These are phyloP conservation scores for Tolypocladium cylindrosporum DNA, from an alignment of 2,329 filamentous ascomycete species.

Conservation along the genomic window DNA sequence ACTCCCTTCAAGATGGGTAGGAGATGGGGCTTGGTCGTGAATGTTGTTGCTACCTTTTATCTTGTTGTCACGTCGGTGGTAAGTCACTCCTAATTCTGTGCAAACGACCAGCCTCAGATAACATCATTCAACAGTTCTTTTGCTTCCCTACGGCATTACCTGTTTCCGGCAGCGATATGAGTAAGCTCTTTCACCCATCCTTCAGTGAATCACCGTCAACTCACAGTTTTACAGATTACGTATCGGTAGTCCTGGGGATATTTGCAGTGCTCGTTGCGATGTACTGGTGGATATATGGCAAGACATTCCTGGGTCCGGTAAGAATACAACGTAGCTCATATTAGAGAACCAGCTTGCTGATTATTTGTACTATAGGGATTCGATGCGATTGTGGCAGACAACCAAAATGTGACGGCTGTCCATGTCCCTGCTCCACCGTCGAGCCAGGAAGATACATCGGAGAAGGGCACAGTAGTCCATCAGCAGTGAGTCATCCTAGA, in stretches of 20 bases:
- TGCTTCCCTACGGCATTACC: slow-evolving; percentile 16
- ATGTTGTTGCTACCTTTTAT: slow-evolving; percentile 22
- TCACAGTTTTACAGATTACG: background rate
- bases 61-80: slow-evolving; percentile 28
- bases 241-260: background rate
- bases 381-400: background rate
- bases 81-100: slow-evolving; percentile 2
- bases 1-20: slow-evolving; percentile 19
- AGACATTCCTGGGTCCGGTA: background rate
- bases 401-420: background rate
- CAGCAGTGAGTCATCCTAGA: background rate
- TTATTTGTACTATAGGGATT: background rate
- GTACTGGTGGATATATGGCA: background rate
- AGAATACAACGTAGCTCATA: background rate
- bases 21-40: slow-evolving; percentile 16
- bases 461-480: background rate
- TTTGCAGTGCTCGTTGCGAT: background rate
- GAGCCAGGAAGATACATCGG: background rate
- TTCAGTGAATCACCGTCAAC: background rate
- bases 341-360: background rate
- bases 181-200: slow-evolving; percentile 1
- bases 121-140: slow-evolving; percentile 13
- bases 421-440: background rate
- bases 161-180: slow-evolving; percentile 11
- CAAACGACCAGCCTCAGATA: slow-evolving; percentile 2